Base-by-base conservation (phyloP, 78 protist species). In the Dictyostelium intermedium region DNA sequence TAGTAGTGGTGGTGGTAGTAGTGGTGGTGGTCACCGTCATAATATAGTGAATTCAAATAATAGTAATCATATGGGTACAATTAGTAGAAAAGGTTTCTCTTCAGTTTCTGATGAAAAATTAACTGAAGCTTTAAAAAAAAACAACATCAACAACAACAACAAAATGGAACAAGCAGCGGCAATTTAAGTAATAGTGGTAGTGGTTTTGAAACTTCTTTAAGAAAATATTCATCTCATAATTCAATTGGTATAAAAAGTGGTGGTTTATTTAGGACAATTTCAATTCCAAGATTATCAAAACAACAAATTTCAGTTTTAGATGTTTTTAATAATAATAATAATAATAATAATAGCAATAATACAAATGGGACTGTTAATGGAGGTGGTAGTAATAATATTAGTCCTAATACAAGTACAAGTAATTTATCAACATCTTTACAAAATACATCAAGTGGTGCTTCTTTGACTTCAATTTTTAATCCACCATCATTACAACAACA, bases 241-340 rank as follows among this genome's bases (percentile, higher is more conserved):
- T 79, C 86, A 66, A 39, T 87, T 23, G 93, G 93, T 20, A 56
- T 50, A 20, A 87, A 87, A 43, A 13, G 70, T 16, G 43, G 72
- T 43, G 74, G 45, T 20, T 50, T 87, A 43, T 87, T 77, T 53
- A 53, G 82, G 35, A 87, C 93, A 2, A 79, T 87, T 23, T 87
- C 93, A 11, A 73, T 87, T 30, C 93, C 93, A 18, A 53, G 93
- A 66, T 74, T 87, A 32, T 77, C 93, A 25, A 27, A 66, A 32
- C 41, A 72, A 63, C 93, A 87, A 53, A 79, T 66, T 11, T 73
- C 83, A 25, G 69, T 87, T 1, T 23, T 60, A 11, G 91, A 84
- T 30, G 16, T 84, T 70, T 84, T 84, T 61, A 23, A 45, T 37
- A 41, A 70, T 39, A 30, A 39, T 30, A 82, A 35, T 60, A 5